These are phyloP conservation scores for Brassica hybrid DNA, from an alignment of 441 rosid genomes.

Conservation along the genomic window DNA sequence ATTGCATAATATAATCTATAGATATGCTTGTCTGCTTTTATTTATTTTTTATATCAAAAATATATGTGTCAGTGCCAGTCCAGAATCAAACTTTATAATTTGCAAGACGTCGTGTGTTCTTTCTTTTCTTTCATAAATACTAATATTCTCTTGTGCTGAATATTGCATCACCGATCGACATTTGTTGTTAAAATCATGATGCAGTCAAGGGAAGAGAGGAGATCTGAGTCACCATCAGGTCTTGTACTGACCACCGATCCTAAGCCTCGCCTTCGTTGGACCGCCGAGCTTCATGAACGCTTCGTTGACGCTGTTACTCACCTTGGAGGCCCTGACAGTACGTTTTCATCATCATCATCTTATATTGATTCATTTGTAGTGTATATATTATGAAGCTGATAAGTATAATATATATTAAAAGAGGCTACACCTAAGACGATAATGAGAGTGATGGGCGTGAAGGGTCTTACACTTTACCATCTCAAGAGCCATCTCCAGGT, in stretches of 20 bases:
- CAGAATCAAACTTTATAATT: neutral
- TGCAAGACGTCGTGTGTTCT: constrained; percentile 29
- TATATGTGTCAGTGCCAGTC: constrained; percentile 20
- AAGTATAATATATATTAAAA: constrained; percentile 36
- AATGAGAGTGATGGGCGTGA: constrained; percentile 98
- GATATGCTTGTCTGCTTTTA: constrained; percentile 14
- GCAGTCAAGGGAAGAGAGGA: constrained; percentile 37
- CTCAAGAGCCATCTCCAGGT: constrained; percentile 99
- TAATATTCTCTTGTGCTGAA: constrained; percentile 37
- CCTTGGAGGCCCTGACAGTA: constrained; percentile 76
- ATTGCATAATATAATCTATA: constrained; percentile 4
- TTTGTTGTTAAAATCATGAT: constrained; percentile 18
- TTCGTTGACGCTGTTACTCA: constrained; percentile 76
- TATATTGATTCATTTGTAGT: neutral
- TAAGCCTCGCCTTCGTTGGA: constrained; percentile 81
- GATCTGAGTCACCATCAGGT: constrained; percentile 48
- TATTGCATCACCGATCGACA: too few relatives aligned
- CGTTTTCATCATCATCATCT: constrained; percentile 21
- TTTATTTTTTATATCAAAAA: neutral
- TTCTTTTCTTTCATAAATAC: constrained; percentile 32
- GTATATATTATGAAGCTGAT: neutral
- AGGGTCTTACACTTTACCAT: constrained; percentile 99
- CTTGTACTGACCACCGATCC: constrained; percentile 71
- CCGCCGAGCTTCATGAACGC: constrained; percentile 80
- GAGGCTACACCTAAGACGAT: constrained; percentile 99